Evolutionary conservation across 2,329 filamentous ascomycete species (phyloP).

Genomic region (Bipolaris oryzae): DNA sequence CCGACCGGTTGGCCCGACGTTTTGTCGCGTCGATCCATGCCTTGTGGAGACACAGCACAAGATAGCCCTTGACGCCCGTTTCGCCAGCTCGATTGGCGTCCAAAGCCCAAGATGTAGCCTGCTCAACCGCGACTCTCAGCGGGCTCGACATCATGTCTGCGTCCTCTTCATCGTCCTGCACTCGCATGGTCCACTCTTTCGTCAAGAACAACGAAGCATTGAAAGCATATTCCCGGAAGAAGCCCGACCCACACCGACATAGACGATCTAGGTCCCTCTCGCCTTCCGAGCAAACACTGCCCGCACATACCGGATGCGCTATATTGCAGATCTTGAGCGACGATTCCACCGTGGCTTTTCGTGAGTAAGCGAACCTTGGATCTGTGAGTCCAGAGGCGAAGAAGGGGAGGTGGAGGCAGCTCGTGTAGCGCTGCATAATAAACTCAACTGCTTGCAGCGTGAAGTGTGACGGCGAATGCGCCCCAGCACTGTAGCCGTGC

Average conservation of each 20-base stretch:
- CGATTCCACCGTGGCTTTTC: conserved; percentile 34
- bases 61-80: conserved; percentile 39
- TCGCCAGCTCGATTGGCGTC: conserved; percentile 36
- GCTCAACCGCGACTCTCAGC: conserved; percentile 25
- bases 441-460: conserved; percentile 31
- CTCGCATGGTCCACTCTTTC: conserved; percentile 28
- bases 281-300: neutral
- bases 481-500: conserved; percentile 11
- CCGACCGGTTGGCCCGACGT: conserved; percentile 14
- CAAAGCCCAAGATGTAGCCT: conserved; percentile 29
- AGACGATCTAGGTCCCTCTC: conserved; percentile 28
- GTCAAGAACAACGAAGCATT: conserved; percentile 30
- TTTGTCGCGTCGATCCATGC: conserved; percentile 32
- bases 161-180: conserved; percentile 34
- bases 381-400: conserved; percentile 28
- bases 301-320: conserved; percentile 7
- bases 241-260: conserved; percentile 30
- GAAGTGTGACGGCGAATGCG: conserved; percentile 15
- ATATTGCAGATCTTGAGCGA: conserved; percentile 37
- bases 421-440: conserved; percentile 37
- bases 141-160: conserved; percentile 24
- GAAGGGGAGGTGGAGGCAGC: conserved; percentile 35
- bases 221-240: conserved; percentile 32
- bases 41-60: conserved; percentile 27
- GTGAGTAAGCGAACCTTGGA: conserved; percentile 34